These are phyloP conservation scores for Tylopilus intermedius DNA, from an alignment of 768 basidiomycete genomes.

Conservation along the genomic window DNA sequence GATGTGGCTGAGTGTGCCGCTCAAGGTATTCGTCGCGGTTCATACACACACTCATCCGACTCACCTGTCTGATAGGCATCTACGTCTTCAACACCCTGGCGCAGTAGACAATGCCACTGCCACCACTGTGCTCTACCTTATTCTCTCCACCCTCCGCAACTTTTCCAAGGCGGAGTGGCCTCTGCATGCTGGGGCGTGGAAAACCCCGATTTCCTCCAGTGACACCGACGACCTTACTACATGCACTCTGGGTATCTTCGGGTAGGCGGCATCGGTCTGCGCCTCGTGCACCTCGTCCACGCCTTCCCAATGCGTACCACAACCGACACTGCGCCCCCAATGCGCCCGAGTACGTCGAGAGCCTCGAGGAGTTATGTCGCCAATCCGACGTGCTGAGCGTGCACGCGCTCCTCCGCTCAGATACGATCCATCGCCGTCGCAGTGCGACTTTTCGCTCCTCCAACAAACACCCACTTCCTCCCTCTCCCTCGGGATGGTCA, in stretches of 20 bases:
- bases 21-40: constrained; percentile 37
- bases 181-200: constrained; percentile 55
- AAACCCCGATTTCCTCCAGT: constrained; percentile 44
- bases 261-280: constrained; percentile 74
- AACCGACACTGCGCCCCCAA: constrained; percentile 50
- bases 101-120: constrained; percentile 91
- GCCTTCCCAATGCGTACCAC: constrained; percentile 92
- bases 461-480: no score
- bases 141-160: constrained; percentile 73
- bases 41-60: background rate
- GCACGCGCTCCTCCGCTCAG: constrained; percentile 66
- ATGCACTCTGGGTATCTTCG: constrained; percentile 67
- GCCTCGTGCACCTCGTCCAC: constrained; percentile 64
- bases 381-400: constrained; percentile 58
- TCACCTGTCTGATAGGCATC: constrained; percentile 35
- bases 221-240: constrained; percentile 54
- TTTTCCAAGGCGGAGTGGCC: constrained; percentile 60
- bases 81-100: constrained; percentile 78
- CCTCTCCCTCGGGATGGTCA: no score
- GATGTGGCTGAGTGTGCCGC: no score
- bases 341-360: constrained; percentile 73
- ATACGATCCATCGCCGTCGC: constrained; percentile 49
- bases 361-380: constrained; percentile 55
- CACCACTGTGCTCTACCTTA: constrained; percentile 78
- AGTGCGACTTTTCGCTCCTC: no score